A percentile compares a stretch with the other conserved stretches of the same genome.
Evolutionary conservation across 345 rosid species (phyloP).

Genomic region (Acer campestre): DNA sequence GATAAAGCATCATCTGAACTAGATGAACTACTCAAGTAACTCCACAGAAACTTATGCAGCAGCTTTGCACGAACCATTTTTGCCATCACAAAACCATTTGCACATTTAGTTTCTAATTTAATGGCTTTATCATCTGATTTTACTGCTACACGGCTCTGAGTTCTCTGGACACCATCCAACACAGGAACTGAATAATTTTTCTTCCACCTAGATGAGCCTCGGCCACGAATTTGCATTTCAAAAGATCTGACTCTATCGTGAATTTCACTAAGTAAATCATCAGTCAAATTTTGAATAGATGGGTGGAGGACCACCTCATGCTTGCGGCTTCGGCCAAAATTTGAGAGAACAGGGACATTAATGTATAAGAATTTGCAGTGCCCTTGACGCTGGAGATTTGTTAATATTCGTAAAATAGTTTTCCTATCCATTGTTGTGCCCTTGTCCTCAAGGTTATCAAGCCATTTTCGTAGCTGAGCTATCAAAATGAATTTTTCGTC

Average conservation of each 20-base stretch:
- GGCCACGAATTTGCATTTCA: slow-evolving; percentile 75
- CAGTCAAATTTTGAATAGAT: slow-evolving; percentile 58
- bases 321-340: slow-evolving; percentile 65
- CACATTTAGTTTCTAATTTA: slow-evolving; percentile 77
- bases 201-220: slow-evolving; percentile 55
- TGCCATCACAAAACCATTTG: slow-evolving; percentile 91
- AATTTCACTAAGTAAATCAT: slow-evolving; percentile 59
- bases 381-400: slow-evolving; percentile 80
- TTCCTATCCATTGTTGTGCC: slow-evolving; percentile 74
- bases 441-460: slow-evolving; percentile 17
- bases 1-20: slow-evolving; percentile 53
- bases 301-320: slow-evolving; percentile 74
- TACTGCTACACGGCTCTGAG: slow-evolving; percentile 34
- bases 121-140: slow-evolving; percentile 48
- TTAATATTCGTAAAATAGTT: slow-evolving; percentile 71
- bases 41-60: slow-evolving; percentile 84
- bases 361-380: slow-evolving; percentile 64
- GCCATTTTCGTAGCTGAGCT: no score
- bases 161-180: slow-evolving; percentile 71
- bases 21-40: slow-evolving; percentile 51
- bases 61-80: slow-evolving; percentile 93
- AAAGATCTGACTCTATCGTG: slow-evolving; percentile 75
- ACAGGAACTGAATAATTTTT: slow-evolving; percentile 58
- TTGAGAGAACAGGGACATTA: slow-evolving; percentile 76
- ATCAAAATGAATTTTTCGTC: no score